Evolutionary conservation across 176 grass and related monocot species (phyloP), one percentile per base, ranked within the genome.

Genomic region (Leersia perrieri): DNA sequence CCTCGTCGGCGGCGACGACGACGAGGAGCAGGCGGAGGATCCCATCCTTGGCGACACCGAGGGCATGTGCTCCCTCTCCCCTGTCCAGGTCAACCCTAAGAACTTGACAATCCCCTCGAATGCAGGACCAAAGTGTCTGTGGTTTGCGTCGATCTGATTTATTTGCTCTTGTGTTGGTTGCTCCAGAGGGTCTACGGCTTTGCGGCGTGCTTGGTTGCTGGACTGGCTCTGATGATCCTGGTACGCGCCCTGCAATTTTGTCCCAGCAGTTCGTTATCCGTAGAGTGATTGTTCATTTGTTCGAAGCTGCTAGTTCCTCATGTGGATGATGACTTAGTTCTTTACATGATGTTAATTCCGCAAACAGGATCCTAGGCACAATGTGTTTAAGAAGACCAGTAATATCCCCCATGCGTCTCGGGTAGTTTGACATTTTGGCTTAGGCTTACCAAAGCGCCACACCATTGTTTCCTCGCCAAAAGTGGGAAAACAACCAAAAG

Each of bases 181-280:
- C 45, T 81, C 40, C 83, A 98, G 96, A 81, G 90, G 70, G 34
- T 98, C 57, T 98, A 95, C 79, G 88, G 81, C 13, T 98, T 98
- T 36, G 88, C 83, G 20, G 82, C 75, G 22, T 95, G 80, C 72
- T 79, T 98, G 62, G 86, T 85, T 74, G 68, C 76, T 44, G 95
- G 90, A 65, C 84, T 95, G 42, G 90, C 84, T n/a, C 84, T 93
- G 40, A 95, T 98, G 96, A 80, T 95, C 61, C 62, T 98, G 96
- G 96, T 98, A 95, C 20, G 28, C 29, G n/a, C 9, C 51, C n/a
- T 57, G 44, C 41, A 11, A 68, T 80, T 65, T 58, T 1, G 1
- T 22, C 9, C 80, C 28, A 32, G 22, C 58, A 31, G 7, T 1
- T 70, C n/a, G 16, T 72, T 30, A 4, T 61, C 15, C 53, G 9